Evolutionary conservation across 352 stramenopile species (phyloP).

Genomic region (Phytophthora vignae): DNA sequence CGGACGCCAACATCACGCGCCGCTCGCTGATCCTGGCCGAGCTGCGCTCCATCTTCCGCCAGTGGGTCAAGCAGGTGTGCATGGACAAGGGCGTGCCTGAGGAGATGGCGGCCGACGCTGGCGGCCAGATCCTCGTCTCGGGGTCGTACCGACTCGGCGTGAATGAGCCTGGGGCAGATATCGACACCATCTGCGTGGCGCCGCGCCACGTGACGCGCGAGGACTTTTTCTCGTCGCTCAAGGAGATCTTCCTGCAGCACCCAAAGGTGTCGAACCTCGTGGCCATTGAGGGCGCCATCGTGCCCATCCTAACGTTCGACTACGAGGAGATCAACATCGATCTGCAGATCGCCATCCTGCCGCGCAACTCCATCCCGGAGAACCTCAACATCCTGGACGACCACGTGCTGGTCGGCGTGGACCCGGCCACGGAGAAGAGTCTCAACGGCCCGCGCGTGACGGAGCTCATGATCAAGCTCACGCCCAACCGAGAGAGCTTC

Average conservation of each 20-base stretch:
- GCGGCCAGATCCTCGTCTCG: conserved; percentile 91
- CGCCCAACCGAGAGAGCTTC: conserved; percentile 87
- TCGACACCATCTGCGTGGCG: conserved; percentile 98
- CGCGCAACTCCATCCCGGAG: conserved; percentile 90
- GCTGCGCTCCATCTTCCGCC: conserved; percentile 83
- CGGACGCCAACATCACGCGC: conserved; percentile 82
- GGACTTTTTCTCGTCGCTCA: conserved; percentile 96
- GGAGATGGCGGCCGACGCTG: conserved; percentile 85
- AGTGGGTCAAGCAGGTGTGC: conserved; percentile 89
- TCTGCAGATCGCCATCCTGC: conserved; percentile 96
- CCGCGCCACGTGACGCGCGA: conserved; percentile 95
- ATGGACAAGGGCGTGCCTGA: conserved; percentile 86
- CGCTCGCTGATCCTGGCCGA: conserved; percentile 88
- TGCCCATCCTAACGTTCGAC: conserved; percentile 99
- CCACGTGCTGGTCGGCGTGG: conserved; percentile 86
- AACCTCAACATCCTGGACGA: conserved; percentile 93
- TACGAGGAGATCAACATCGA: conserved; percentile 99
- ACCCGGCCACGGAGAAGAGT: conserved; percentile 90
- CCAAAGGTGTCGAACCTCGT: conserved; percentile 92
- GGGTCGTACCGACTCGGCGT: conserved; percentile 96
- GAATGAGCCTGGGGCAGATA: conserved; percentile 97
- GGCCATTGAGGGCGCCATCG: conserved; percentile 90
- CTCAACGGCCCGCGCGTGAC: conserved; percentile 92
- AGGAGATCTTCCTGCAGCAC: conserved; percentile 93
- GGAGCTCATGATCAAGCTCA: conserved; percentile 92